Evolutionary conservation across 768 basidiomycete species (phyloP), one percentile per base, ranked within the genome.

Genomic region (Kwoniella shandongensis): DNA sequence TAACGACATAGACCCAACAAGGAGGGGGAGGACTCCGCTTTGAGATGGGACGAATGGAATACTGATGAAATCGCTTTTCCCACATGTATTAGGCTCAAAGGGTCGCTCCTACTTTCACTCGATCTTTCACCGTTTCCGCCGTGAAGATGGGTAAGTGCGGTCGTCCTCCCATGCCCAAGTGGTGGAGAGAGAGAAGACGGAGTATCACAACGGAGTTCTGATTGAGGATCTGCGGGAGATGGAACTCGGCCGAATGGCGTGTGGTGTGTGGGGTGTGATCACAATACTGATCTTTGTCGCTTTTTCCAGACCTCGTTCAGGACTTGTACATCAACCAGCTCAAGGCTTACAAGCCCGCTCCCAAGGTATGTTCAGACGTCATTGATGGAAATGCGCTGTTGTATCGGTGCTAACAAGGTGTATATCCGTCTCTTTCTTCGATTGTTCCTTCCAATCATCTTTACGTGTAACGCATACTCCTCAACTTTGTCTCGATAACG

Each of bases 281-380:
- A n/a, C n/a, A n/a, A n/a, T n/a, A n/a, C 41, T 44, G 41, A 11
- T 36, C 35, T 36, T 36, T 36, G 35, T 17, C 10, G 8, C 35
- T 36, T 36, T 20, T 20, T 17, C 18, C 39, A 96, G 93, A 96
- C 81, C 81, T 93, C 73, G 82, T 97, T 51, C 89, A 93, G 83
- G 91, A 96, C 63, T 76, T 96, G 54, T 98, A 97, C 79, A 68
- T 98, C 66, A 85, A 82, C 72, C 88, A 94, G 80, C 82, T 98
- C 70, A 93, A 88, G 79, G 77, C 83, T 4, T 98, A 93, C 84
- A 94, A 90, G 81, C 82, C 89, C 38, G 79, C 85, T 32, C 79
- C 84, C 4, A 77, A 74, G 44, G 91, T 92, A 69, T 76, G 89
- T 82, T n/a, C 10, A 25, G 26, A 13, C 6, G 3, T 4, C 32